Evolutionary conservation across 2,329 filamentous ascomycete genomes (phyloP), one percentile per base, ranked within the genome.

Genomic region (Escovopsis sp.): DNA sequence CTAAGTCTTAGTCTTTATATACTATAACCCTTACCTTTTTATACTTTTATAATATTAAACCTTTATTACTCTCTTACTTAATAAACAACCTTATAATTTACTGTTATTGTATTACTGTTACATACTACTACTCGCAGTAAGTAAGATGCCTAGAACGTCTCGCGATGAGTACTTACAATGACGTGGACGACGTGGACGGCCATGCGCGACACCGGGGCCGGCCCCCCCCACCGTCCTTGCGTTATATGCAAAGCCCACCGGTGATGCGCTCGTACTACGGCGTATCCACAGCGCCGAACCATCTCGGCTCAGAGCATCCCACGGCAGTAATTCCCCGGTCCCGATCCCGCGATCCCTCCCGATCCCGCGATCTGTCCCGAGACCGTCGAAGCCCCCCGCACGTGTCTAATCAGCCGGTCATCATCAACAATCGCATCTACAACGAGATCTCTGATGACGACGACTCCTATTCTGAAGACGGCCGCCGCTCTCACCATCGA

Each of bases 381-480:
- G 65, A 69, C 41, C 62, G 64, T 25, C 60, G 60, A 14, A 58
- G 59, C 10, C 58, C 52, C 40, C 61, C 62, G 16, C 60, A 60
- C 6, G 49, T 45, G 30, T 50, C 49, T 9, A 52, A 48, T 14
- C 52, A 56, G 13, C 67, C 69, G 1, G 60, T 75, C 33, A 65
- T 75, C 35, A 73, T 75, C 49, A 70, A 72, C 47, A 74, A 72
- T 49, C 59, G 59, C 38, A 65, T 70, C 38, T 65, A 68, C 44
- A 66, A 66, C 40, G 59, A 65, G 16, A 45, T 61, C 35, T 65
- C 63, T 15, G 66, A 60, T 5, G 65, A 66, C 26, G 57, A 60
- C 13, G 58, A 58, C 3, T 31, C 36, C 8, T 35, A 45, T 23
- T 48, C 50, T 12, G 50, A 59, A 19, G 52, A 53, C 25, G 47